phyloP scores from a whole-genome alignment of 2,329 filamentous ascomycete genomes.

The Escovopsis weberi region DNA sequence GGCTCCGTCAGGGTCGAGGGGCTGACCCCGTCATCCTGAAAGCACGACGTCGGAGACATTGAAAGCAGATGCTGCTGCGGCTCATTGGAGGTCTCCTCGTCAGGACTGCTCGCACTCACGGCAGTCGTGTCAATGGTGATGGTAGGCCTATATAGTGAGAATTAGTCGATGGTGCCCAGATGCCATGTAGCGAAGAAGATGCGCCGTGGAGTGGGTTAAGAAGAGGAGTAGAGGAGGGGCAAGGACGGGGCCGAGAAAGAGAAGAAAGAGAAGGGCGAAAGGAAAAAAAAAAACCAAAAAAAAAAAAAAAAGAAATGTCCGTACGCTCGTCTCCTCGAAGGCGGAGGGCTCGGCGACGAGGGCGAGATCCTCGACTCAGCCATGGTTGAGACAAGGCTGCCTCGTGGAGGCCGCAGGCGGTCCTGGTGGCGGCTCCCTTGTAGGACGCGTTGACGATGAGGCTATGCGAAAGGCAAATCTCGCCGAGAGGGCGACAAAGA shows the following conservation, averaged over 20 bases:
- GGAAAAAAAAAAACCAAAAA: conserved; percentile 7
- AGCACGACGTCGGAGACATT: conserved; percentile 20
- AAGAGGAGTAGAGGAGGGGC: too few species aligned
- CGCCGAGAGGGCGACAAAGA: neutral
- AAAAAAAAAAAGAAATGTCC: conserved; percentile 3
- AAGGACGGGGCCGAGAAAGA: neutral
- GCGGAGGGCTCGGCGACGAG: conserved; percentile 6
- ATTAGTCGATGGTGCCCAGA: conserved; percentile 1
- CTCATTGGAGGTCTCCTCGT: conserved; percentile 16
- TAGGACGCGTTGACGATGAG: conserved; percentile 1
- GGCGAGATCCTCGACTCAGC: conserved; percentile 7
- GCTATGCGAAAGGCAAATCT: conserved; percentile 1
- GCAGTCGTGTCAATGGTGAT: conserved; percentile 41
- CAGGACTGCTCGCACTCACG: conserved; percentile 15
- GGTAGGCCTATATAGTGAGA: conserved; percentile 26
- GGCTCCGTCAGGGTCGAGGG: conserved; percentile 24
- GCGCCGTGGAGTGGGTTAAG: too few species aligned
- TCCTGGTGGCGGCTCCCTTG: conserved; percentile 5
- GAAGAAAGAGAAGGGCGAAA: conserved; percentile 1
- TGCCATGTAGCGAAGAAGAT: too few species aligned
- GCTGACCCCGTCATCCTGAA: conserved; percentile 25
- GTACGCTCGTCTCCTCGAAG: conserved; percentile 23
- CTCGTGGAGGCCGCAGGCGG: conserved; percentile 6
- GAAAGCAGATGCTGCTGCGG: conserved; percentile 7
- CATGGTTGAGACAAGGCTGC: conserved; percentile 11